Evolutionary conservation across 257 asterid species (phyloP), one percentile per base, ranked within the genome.

Genomic region (Ligustrum vulgare): DNA sequence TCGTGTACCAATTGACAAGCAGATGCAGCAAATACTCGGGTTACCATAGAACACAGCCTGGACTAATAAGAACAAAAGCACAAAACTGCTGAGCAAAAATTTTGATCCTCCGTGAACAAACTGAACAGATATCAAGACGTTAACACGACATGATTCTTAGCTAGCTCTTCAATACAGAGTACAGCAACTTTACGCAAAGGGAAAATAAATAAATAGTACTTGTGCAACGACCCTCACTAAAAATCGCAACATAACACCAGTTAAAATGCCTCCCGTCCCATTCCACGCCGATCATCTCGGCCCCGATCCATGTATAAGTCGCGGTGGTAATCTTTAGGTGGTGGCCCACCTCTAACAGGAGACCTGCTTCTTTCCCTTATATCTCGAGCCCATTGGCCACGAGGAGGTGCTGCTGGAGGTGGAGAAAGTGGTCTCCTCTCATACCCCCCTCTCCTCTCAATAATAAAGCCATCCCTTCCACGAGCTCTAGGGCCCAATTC

Each of bases 321-420:
- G 16, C 88, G 87, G 15, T 81, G 91, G 80, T 89, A 82, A 70
- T 85, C 89, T 79, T 80, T 89, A 36, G 80, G 79, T 33, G 73
- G 86, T 7, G 75, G 79, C 60, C 87, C 88, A 9, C 89, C 90
- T 85, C 93, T 85, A 23, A 79, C 75, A 4, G 97, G 97, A 71
- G 97, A 91, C 35, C 93, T 87, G 75, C 97, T 93, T 82, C 97
- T 85, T 45, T 84, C 89, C 79, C 97, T 88, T 28, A 83, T 77
- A 77, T 81, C 89, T 20, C 92, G 81, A 72, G 79, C 89, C 91
- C 95, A 87, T n/a, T 86, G 89, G 71, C 91, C 90, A 25, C 88
- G 88, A 49, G 87, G 88, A 43, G 84, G 77, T 6, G 65, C 64
- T 45, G 86, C 56, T 6, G 83, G 88, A n/a, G 87, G 91, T 33